Percentiles rank a stretch among this genome's conserved stretches.
These are phyloP conservation scores for Suhomyces kunorum DNA, from an alignment of 1,139 yeast species.

Conservation along the genomic window DNA sequence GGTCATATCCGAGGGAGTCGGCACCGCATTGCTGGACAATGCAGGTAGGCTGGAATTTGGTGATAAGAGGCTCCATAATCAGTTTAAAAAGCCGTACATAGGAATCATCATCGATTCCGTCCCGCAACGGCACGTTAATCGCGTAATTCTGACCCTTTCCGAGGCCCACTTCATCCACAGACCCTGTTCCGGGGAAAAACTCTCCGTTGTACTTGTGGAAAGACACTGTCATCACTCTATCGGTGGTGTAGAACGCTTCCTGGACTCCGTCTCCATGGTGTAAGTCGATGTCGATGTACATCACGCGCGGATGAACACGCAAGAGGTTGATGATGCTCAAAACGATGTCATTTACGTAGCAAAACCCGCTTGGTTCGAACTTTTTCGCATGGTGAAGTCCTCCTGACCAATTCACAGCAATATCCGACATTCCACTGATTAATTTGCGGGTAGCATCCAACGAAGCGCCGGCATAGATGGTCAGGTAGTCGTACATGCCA, in stretches of 20 bases:
- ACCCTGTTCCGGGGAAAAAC: slow-evolving; percentile 96
- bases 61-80: slow-evolving; percentile 82
- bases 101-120: slow-evolving; percentile 94
- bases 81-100: slow-evolving; percentile 77
- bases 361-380: slow-evolving; percentile 90
- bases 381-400: slow-evolving; percentile 97
- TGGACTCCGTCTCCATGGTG: slow-evolving; percentile 99
- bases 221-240: slow-evolving; percentile 91
- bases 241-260: slow-evolving; percentile 94
- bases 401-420: slow-evolving; percentile 97
- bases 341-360: slow-evolving; percentile 94
- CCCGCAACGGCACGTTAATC: slow-evolving; percentile 89
- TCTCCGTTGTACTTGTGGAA: slow-evolving; percentile 95
- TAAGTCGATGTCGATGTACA: slow-evolving; percentile 91
- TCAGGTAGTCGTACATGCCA: slow-evolving; percentile 85
- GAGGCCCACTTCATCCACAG: slow-evolving; percentile 80
- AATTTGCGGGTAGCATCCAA: slow-evolving; percentile 89
- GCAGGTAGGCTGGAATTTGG: slow-evolving; percentile 84
- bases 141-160: slow-evolving; percentile 86
- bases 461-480: slow-evolving; percentile 89
- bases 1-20: slow-evolving; percentile 89
- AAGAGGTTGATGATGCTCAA: slow-evolving; percentile 79
- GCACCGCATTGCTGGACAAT: slow-evolving; percentile 98
- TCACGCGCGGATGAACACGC: slow-evolving; percentile 84
- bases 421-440: slow-evolving; percentile 82